Percentiles rank a stretch among this genome's conserved stretches.
These are phyloP conservation scores for Prototheca cutis DNA, from an alignment of 163 green algal species.

Conservation along the genomic window DNA sequence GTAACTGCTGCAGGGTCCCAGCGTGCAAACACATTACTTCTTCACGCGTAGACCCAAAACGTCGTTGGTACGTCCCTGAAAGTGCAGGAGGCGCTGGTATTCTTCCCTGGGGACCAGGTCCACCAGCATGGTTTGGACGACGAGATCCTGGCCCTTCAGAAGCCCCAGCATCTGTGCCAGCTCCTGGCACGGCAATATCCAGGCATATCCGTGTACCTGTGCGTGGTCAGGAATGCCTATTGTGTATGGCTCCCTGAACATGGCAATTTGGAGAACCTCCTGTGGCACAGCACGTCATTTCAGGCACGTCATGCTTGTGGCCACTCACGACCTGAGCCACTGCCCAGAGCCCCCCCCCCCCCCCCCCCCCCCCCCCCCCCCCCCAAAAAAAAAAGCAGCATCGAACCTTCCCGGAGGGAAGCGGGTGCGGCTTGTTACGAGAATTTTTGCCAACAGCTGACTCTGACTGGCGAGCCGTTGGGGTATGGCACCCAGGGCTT, in stretches of 20 bases:
- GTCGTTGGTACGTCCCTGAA: neutral
- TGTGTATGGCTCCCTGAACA: no score
- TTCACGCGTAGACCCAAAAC: no score
- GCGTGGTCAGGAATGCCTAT: no score
- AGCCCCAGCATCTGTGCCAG: neutral
- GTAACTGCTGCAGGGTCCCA: no score
- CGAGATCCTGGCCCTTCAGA: conserved; percentile 2
- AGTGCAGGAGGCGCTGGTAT: conserved; percentile 2
- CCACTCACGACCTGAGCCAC: no score
- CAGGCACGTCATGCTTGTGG: no score
- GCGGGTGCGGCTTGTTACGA: conserved; percentile 32
- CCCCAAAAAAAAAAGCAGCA: no score
- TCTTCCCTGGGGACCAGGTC: conserved; percentile 7
- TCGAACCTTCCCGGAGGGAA: neutral
- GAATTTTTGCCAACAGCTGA: conserved; percentile 24
- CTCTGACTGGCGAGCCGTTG: conserved; percentile 24
- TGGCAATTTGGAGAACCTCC: no score
- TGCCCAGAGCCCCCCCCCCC: neutral
- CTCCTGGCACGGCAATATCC: no score
- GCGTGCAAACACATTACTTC: no score
- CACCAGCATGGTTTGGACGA: neutral
- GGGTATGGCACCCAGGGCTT: conserved; percentile 10
- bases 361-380: no score
- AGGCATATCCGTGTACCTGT: no score
- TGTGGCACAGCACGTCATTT: neutral